phyloP scores from a whole-genome alignment of 805 yeast genomes.

The Clavispora santaluciae region DNA sequence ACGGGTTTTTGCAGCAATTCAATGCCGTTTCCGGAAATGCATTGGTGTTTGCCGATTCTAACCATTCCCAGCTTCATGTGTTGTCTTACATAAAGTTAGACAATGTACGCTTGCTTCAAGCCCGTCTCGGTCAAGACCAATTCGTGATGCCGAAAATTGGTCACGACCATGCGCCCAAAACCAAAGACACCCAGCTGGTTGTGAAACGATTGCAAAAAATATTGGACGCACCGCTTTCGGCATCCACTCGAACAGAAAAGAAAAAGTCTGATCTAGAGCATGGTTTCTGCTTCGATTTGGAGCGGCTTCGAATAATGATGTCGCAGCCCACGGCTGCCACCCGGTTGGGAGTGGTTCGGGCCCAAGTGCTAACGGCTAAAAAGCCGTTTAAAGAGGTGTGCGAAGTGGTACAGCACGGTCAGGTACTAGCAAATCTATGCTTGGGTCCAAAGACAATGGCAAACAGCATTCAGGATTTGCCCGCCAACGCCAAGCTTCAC shows the following conservation, averaged over 20 bases:
- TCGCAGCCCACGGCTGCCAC: conserved; percentile 36
- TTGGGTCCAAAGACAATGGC: conserved; percentile 12
- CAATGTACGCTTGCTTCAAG: conserved; percentile 6
- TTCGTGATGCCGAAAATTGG: not conserved
- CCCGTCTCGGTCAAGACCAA: not conserved
- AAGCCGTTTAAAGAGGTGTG: conserved; percentile 51
- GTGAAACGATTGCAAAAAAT: not conserved
- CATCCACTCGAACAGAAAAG: too few relatives aligned
- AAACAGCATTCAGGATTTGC: conserved; percentile 13
- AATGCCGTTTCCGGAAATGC: conserved; percentile 11
- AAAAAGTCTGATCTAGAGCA: too few relatives aligned
- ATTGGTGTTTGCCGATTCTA: conserved; percentile 6
- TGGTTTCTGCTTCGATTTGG: conserved; percentile 8
- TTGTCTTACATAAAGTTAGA: conserved; percentile 10
- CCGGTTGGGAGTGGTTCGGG: conserved; percentile 35
- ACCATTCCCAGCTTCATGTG: not conserved
- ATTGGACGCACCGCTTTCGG: not conserved
- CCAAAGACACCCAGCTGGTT: not conserved
- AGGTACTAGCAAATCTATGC: conserved; percentile 16
- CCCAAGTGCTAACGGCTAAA: conserved; percentile 31
- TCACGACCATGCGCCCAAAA: not conserved
- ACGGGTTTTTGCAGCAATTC: conserved; percentile 10
- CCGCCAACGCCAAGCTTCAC: conserved; percentile 12
- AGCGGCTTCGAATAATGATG: conserved; percentile 16
- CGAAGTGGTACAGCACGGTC: conserved; percentile 32